Evolutionary conservation across 306 rosid species (phyloP).

Genomic region (Citrullus mucosospermus): DNA sequence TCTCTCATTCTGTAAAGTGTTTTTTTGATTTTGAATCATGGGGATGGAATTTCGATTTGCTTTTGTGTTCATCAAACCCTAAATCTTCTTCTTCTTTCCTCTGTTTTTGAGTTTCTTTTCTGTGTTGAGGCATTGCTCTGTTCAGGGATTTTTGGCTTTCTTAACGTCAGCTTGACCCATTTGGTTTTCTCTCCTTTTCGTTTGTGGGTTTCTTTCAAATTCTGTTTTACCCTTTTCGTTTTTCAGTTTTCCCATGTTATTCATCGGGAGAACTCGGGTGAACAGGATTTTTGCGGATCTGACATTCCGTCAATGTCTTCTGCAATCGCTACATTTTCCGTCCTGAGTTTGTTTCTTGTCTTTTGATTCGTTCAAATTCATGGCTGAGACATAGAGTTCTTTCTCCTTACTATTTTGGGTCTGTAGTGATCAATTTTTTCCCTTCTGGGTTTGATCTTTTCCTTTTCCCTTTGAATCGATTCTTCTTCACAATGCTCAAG

Average conservation of each 20-base stretch:
- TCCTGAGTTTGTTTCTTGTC: constrained; percentile 4
- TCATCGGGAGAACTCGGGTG: background rate
- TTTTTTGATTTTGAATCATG: background rate
- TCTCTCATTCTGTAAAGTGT: background rate
- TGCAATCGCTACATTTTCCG: constrained; percentile 21
- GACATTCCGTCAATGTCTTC: constrained; percentile 24
- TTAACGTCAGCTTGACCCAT: background rate
- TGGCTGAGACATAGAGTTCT: constrained; percentile 52
- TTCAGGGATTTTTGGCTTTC: background rate
- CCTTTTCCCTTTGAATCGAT: constrained; percentile 3
- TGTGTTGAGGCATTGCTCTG: background rate
- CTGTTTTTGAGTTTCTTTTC: background rate
- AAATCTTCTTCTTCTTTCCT: background rate
- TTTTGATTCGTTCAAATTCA: constrained; percentile 14
- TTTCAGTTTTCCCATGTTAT: background rate
- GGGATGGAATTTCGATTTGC: background rate
- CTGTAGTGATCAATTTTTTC: background rate
- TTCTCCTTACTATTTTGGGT: constrained; percentile 8
- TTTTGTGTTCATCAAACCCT: background rate
- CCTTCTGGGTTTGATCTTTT: constrained; percentile 32
- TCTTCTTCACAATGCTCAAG: constrained; percentile 60
- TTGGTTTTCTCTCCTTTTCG: background rate
- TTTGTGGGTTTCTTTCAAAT: background rate
- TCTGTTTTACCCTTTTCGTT: background rate
- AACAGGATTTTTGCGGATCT: constrained; percentile 25